Evolutionary conservation across 768 basidiomycete genomes (phyloP).

Genomic region (Arthromyces matolae): DNA sequence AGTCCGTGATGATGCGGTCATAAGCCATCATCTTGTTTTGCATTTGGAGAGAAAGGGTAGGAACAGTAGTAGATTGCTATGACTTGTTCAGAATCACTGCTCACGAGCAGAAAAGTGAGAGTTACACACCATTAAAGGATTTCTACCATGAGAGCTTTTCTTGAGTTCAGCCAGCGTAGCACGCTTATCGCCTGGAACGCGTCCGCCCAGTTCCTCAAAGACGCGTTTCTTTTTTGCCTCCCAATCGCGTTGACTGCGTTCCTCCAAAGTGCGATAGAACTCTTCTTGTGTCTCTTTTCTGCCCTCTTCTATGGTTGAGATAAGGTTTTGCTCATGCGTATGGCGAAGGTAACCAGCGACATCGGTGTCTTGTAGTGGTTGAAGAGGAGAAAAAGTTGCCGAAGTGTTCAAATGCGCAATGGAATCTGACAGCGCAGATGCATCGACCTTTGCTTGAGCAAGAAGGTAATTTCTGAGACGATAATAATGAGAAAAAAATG

Average conservation of each 20-base stretch:
- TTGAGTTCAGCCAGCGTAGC: slow-evolving; percentile 57
- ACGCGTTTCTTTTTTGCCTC: slow-evolving; percentile 86
- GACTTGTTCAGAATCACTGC: background rate
- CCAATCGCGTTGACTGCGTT: slow-evolving; percentile 77
- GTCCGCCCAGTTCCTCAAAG: slow-evolving; percentile 84
- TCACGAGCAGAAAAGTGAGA: slow-evolving; percentile 9
- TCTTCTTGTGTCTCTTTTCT: slow-evolving; percentile 80
- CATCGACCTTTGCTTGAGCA: slow-evolving; percentile 91
- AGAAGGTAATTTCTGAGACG: slow-evolving; percentile 77
- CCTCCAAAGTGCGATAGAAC: slow-evolving; percentile 79
- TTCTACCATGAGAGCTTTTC: slow-evolving; percentile 59
- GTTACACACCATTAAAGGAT: slow-evolving; percentile 49
- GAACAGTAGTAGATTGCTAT: slow-evolving; percentile 35
- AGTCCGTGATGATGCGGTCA: slow-evolving; percentile 72
- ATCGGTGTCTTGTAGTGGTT: slow-evolving; percentile 91
- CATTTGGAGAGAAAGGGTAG: slow-evolving; percentile 70
- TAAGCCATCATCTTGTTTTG: slow-evolving; percentile 97
- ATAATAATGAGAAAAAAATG: slow-evolving; percentile 4
- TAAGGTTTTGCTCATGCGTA: slow-evolving; percentile 91
- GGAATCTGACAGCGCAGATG: slow-evolving; percentile 76
- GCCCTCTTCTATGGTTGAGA: slow-evolving; percentile 90
- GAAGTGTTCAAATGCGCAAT: slow-evolving; percentile 82
- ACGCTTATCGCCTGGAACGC: slow-evolving; percentile 51
- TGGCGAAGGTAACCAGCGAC: slow-evolving; percentile 93
- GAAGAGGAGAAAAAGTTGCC: slow-evolving; percentile 83